Evolutionary conservation across 345 rosid genomes (phyloP), one percentile per base, ranked within the genome.

Genomic region (Dipteronia sinensis): DNA sequence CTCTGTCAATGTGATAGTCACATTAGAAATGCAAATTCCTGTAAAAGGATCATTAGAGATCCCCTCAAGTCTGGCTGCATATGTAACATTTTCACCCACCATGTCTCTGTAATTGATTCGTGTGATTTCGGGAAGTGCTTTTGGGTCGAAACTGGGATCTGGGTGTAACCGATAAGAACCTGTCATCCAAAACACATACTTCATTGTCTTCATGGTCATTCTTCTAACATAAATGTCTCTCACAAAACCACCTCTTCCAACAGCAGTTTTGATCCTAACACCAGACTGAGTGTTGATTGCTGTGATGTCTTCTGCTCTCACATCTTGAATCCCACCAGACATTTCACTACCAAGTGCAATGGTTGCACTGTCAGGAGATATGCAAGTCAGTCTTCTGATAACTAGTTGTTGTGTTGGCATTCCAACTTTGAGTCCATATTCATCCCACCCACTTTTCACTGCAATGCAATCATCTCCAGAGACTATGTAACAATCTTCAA

Each of bases 391-490:
- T 65, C 91, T 69, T 78, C 94, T 82, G 73, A 91, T 86, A 1
- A 85, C 67, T 25, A 92, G 76, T 20, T 90, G 85, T 66, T 86
- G 55, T 0, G 93, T 74, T 1, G 96, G 92, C 82, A 85, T 85
- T 25, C 85, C 89, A 22, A 87, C 42, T 81, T 81, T 83, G 76
- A 82, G 83, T 9, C 98, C 97, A 42, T 92, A 91, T 70, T 89
- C 72, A 55, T 92, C 94, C 94, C 94, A 90, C 0, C 98, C 94
- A 46, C 97, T 91, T 74, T 94, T 92, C 2, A 94, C 82, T 12
- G 98, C 93, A 19, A 94, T 73, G 81, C 97, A 92, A 42, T 92
- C 98, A 22, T 92, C 97, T 0, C 96, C 93, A 0, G 97, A 94
- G 55, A 88, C 90, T 15, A 94, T 77, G 80, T 82, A 86, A 66